These are phyloP conservation scores for Acorus gramineus DNA, from an alignment of 106 monocot species.

Conservation along the genomic window DNA sequence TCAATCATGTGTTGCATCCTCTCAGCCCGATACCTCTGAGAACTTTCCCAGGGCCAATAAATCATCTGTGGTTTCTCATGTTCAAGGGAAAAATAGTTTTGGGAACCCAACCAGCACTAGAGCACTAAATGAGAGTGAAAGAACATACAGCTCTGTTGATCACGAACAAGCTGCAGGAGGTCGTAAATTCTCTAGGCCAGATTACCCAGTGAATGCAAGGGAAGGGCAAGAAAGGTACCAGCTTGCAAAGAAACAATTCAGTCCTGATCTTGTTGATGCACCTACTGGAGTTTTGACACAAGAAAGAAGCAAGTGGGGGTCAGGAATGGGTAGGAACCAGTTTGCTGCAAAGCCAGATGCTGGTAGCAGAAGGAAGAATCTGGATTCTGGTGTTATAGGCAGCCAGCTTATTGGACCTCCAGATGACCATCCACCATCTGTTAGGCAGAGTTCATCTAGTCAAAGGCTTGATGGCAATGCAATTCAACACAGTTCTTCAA, in stretches of 20 bases:
- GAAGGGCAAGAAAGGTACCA: constrained; percentile 35
- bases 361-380: constrained; percentile 25
- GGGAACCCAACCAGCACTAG: constrained; percentile 11
- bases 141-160: constrained; percentile 18
- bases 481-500: constrained; percentile 27
- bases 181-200: constrained; percentile 28
- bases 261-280: constrained; percentile 63
- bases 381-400: constrained; percentile 22
- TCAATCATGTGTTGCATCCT: constrained; percentile 9
- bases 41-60: constrained; percentile 15
- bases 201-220: constrained; percentile 14
- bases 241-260: constrained; percentile 70
- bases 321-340: constrained; percentile 25
- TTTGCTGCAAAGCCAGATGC: constrained; percentile 20
- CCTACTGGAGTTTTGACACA: constrained; percentile 23
- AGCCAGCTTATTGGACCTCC: constrained; percentile 26
- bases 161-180: constrained; percentile 9
- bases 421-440: constrained; percentile 26
- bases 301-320: constrained; percentile 18
- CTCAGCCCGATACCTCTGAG: constrained; percentile 10
- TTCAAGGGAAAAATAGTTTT: constrained; percentile 19
- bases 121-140: constrained; percentile 12
- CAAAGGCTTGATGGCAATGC: constrained; percentile 22
- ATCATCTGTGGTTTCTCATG: constrained; percentile 10
- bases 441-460: constrained; percentile 31